Evolutionary conservation across 2,329 filamentous ascomycete genomes (phyloP), one percentile per base, ranked within the genome.

Genomic region (Pseudopithomyces chartarum): DNA sequence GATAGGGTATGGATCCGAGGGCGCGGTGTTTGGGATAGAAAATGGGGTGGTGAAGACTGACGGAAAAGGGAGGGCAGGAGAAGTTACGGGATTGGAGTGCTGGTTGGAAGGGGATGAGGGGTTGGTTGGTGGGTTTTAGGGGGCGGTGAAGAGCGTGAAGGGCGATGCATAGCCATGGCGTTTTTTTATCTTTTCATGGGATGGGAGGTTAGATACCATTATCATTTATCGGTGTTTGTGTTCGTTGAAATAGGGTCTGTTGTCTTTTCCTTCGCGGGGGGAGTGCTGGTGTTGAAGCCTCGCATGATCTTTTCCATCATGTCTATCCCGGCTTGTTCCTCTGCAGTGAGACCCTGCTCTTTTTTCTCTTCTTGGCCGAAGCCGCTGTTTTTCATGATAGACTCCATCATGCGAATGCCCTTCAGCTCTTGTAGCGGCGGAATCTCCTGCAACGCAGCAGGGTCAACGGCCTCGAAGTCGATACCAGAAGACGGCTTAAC

Each of bases 361-460:
- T 38, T 45, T 45, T 44, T 59, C 46, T 20, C 52, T 5, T 55
- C 54, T 20, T 51, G 13, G 1, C 46, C 32, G 34, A 70, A 65
- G 1, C 65, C 65, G 6, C 52, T 54, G 2, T 47, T 43, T 15
- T 63, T 61, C 67, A 76, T 73, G 10, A 74, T 75, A 13, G 64
- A 59, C 36, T 73, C 67, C 71, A 73, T 71, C 58, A 71, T 71
- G 26, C 68, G 63, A n/a, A 76, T 75, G 22, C 72, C 73, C 44
- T 66, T 72, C 20, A 75, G 57, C 60, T 76, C 73, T 43, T 73
- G 70, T 11, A 76, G 52, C 6, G 70, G 69, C 7, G 67, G 71
- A 17, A 81, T 79, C 11, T 73, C 71, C 17, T 76, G 69, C 38
- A 79, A 45, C 57, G 76, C 76, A 2, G 73, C 70, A 1, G 59